Evolutionary conservation across 2,329 filamentous ascomycete species (phyloP), one percentile per base, ranked within the genome.

Genomic region (Colletotrichum sp.): DNA sequence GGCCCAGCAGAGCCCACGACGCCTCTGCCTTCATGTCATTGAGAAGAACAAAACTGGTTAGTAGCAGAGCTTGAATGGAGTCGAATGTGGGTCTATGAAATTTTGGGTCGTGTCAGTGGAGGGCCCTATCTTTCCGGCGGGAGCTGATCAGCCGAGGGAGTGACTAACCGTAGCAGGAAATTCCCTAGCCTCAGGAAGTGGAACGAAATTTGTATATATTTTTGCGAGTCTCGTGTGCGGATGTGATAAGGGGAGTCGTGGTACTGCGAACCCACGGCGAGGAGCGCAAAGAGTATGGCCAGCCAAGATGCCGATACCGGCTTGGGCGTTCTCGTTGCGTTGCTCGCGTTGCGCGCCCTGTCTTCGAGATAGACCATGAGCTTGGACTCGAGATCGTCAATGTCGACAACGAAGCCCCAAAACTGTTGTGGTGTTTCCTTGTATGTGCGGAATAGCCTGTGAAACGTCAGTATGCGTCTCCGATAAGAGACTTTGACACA

Each of bases 1-100:
- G 87, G 1, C 92, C 92, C 67, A 92, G 88, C 69, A 93, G 82
- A 0, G 92, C 92, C 92, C 92, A 93, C 0, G 92, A 93, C 0
- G 91, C 92, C 79, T 93, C 92, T 2, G 92, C 92, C 80, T 93
- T 93, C 92, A 93, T 93, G 75, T 93, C 92, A 78, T 93, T 93
- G 30, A 93, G 84, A 3, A 93, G 85, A 4, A 92, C 91, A 77
- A 93, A 93, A 34, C 91, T 89, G 6, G 91, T 91, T 59, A 93
- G 87, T 2, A 93, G 84, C 55, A 93, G 84, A 1, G 92, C 92
- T 81, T 93, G 92, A 30, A 93, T 91, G 6, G 91, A 92, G 81
- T 93, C 92, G 52, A 93, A 88, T 0, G 92, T 93, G 3, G 92
- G 92, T 36, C 90, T 91, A 71, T 24, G 2, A 64, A 71, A 34